These are phyloP conservation scores for Saccharomyces hybrid DNA, from an alignment of 1,139 yeast genomes.

Conservation along the genomic window DNA sequence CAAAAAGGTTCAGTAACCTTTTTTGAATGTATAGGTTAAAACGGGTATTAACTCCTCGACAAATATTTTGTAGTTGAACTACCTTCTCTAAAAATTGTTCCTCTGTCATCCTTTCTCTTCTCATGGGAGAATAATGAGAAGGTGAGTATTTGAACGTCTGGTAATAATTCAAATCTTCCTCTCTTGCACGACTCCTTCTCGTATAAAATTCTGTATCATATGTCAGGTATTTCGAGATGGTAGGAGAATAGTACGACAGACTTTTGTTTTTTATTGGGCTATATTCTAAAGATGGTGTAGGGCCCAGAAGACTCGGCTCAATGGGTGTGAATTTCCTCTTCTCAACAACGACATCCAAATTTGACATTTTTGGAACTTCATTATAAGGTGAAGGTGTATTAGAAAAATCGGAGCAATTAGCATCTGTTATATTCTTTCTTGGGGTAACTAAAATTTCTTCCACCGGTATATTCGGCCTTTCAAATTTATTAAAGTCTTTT, in stretches of 20 bases:
- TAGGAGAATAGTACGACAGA: constrained; percentile 30
- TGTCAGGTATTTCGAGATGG: constrained; percentile 24
- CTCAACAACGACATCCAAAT: not conserved
- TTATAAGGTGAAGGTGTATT: not conserved
- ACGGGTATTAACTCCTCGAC: constrained; percentile 59
- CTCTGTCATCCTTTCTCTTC: constrained; percentile 30
- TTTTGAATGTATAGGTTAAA: constrained; percentile 53
- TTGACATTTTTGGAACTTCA: not conserved
- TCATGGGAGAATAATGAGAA: constrained; percentile 30
- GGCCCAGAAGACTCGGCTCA: not conserved
- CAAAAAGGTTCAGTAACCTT: constrained; percentile 28
- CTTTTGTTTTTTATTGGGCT: constrained; percentile 25
- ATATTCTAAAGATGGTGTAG: constrained; percentile 19
- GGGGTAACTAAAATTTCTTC: constrained; percentile 1
- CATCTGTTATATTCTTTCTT: constrained; percentile 1
- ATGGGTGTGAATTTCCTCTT: not conserved
- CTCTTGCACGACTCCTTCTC: constrained; percentile 25
- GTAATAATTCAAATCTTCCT: constrained; percentile 21
- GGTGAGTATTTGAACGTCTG: constrained; percentile 21
- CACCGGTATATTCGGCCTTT: not conserved
- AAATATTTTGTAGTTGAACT: constrained; percentile 47
- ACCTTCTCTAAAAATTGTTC: constrained; percentile 32
- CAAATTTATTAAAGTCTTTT: constrained; percentile 16
- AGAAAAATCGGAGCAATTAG: not conserved
- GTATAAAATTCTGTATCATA: constrained; percentile 25